Conservation (phyloP, 176 grass and related monocot genomes). For the Calamus simplicifolius region DNA sequence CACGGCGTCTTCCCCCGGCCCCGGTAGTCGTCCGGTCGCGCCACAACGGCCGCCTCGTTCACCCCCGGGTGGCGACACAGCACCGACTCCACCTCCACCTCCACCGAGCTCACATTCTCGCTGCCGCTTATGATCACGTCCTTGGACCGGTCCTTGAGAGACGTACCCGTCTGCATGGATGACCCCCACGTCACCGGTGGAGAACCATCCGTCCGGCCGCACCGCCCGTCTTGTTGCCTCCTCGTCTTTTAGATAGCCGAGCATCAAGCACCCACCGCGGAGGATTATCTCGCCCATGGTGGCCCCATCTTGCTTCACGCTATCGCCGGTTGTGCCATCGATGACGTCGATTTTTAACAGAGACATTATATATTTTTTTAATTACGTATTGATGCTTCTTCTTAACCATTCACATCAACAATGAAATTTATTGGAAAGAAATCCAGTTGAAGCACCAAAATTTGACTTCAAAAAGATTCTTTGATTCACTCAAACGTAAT, state of each 20-base stretch:
- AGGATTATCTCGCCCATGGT: conserved; percentile 67
- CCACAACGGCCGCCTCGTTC: conserved; percentile 72
- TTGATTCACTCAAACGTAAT: no score
- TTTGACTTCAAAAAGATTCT: no score
- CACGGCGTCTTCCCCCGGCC: conserved; percentile 66
- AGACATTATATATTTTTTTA: no score
- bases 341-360: conserved; percentile 26
- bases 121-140: conserved; percentile 91
- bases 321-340: conserved; percentile 35
- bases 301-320: conserved; percentile 42
- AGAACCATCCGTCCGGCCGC: conserved; percentile 56
- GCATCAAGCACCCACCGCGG: conserved; percentile 45
- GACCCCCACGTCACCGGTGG: conserved; percentile 71
- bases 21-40: conserved; percentile 61
- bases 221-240: conserved; percentile 32
- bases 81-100: conserved; percentile 82
- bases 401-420: no score
- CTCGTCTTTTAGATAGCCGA: conserved; percentile 58
- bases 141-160: conserved; percentile 81
- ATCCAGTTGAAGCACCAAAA: no score
- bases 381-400: no score
- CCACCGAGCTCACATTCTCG: conserved; percentile 93
- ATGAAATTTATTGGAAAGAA: no score
- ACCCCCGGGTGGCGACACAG: conserved; percentile 63
- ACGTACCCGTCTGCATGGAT: conserved; percentile 78